Conservation (phyloP, 75 land plant species). For the Selaginella tamariscina region DNA sequence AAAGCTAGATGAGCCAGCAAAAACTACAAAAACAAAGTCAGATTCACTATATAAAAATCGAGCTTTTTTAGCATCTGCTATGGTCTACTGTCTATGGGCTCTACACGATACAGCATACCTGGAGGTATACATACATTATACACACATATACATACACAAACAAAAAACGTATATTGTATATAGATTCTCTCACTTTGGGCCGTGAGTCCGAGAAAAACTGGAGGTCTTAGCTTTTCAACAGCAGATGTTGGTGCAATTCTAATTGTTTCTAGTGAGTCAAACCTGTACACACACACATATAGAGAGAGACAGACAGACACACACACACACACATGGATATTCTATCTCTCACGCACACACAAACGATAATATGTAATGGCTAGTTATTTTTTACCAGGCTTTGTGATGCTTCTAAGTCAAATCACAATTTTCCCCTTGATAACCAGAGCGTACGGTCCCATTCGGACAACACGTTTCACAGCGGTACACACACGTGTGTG, state of each 20-base stretch:
- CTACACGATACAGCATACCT: slow-evolving; percentile 65
- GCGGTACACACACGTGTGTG: slow-evolving; percentile 24
- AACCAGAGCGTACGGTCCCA: slow-evolving; percentile 33
- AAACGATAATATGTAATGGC: background rate
- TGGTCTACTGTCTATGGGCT: slow-evolving; percentile 47
- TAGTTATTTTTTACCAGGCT: slow-evolving; percentile 22
- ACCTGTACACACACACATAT: no score
- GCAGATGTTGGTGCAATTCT: slow-evolving; percentile 60
- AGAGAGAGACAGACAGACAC: no score
- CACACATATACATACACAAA: background rate
- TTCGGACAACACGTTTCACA: slow-evolving; percentile 27
- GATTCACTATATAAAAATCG: slow-evolving; percentile 44
- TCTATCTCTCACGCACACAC: background rate
- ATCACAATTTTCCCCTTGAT: slow-evolving; percentile 27
- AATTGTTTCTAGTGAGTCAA: slow-evolving; percentile 50
- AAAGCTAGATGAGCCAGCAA: no score
- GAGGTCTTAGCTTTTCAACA: slow-evolving; percentile 53
- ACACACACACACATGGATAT: no score
- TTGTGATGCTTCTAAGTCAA: slow-evolving; percentile 43
- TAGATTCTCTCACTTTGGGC: slow-evolving; percentile 90
- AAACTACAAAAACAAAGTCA: background rate
- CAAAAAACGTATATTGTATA: background rate
- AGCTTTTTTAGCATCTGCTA: slow-evolving; percentile 56
- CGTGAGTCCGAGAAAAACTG: slow-evolving; percentile 42
- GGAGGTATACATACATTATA: slow-evolving; percentile 57